Evolutionary conservation across 495 filamentous ascomycete species (phyloP).

Genomic region (Penicillium odoratum): DNA sequence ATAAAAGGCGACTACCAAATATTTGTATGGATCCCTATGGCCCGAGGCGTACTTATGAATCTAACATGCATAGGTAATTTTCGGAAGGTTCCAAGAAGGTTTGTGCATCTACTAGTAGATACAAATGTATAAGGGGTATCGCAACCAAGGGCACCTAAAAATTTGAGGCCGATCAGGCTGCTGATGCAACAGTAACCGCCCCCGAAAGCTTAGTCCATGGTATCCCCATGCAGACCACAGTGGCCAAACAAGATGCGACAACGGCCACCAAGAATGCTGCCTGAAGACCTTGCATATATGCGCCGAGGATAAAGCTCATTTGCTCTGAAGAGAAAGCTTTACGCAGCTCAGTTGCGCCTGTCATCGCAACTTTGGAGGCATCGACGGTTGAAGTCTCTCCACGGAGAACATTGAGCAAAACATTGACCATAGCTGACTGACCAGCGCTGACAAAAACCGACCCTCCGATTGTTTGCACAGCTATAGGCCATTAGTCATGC

Average conservation of each 20-base stretch:
- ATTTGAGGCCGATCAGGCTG: background rate
- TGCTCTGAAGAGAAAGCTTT: conserved; percentile 39
- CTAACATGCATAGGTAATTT: no score
- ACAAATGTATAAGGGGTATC: background rate
- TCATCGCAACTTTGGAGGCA: conserved; percentile 35
- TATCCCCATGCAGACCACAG: conserved; percentile 7
- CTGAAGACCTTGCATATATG: conserved; percentile 48
- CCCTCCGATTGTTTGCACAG: conserved; percentile 13
- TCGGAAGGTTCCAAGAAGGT: no score
- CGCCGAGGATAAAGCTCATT: conserved; percentile 50
- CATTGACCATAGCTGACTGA: conserved; percentile 61
- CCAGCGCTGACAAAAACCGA: conserved; percentile 14
- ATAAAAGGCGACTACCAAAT: no score
- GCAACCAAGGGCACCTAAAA: no score
- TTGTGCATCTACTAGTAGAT: no score
- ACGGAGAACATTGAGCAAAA: conserved; percentile 56
- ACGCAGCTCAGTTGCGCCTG: conserved; percentile 50
- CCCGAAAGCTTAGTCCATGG: conserved; percentile 11
- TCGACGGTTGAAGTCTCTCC: conserved; percentile 38
- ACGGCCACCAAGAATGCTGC: conserved; percentile 12
- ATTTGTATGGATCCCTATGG: no score
- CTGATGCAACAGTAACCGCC: background rate
- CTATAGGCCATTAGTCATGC: background rate
- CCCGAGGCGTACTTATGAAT: no score
- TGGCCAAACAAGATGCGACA: conserved; percentile 13